These are phyloP conservation scores for Cryptococcus sp. DNA, from an alignment of 1,284 basidiomycete species.

Conservation along the genomic window DNA sequence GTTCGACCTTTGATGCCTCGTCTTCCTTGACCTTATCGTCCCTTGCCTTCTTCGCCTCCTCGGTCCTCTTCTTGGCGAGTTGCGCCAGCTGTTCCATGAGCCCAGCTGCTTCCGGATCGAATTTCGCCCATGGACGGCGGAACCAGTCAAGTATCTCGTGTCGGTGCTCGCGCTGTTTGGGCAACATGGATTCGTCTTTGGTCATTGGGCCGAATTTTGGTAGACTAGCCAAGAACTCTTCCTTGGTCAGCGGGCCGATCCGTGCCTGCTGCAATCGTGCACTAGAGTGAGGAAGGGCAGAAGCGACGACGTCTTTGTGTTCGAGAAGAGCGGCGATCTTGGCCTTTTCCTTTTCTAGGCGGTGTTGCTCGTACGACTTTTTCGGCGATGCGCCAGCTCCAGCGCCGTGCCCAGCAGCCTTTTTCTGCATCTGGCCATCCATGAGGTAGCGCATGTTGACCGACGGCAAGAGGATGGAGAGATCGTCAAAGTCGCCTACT, in stretches of 20 bases:
- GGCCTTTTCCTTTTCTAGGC: constrained; percentile 37
- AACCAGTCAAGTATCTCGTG: constrained; percentile 36
- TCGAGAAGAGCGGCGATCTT: constrained; percentile 27
- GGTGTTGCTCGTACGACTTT: constrained; percentile 28
- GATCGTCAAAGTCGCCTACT: constrained; percentile 32
- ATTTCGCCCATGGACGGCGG: constrained; percentile 33
- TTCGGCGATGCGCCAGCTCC: constrained; percentile 10
- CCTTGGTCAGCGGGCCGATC: constrained; percentile 33
- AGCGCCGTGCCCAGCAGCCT: constrained; percentile 1
- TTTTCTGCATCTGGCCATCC: constrained; percentile 12
- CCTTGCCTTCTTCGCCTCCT: not conserved
- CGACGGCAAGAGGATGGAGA: constrained; percentile 26
- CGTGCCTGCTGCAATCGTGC: not conserved
- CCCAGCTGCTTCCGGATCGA: not conserved
- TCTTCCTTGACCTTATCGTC: too few species aligned
- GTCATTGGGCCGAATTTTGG: constrained; percentile 31
- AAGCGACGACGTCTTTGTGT: constrained; percentile 1
- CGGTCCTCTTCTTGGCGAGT: not conserved
- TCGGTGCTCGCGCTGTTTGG: constrained; percentile 33
- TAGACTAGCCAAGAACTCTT: constrained; percentile 27
- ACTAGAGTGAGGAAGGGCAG: not conserved
- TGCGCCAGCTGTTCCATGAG: constrained; percentile 1
- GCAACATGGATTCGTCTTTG: constrained; percentile 23
- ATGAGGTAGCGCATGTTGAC: constrained; percentile 27
- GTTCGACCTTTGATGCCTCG: too few species aligned